phyloP scores from a whole-genome alignment of 2,329 filamentous ascomycete species.

The Penicillium freii region DNA sequence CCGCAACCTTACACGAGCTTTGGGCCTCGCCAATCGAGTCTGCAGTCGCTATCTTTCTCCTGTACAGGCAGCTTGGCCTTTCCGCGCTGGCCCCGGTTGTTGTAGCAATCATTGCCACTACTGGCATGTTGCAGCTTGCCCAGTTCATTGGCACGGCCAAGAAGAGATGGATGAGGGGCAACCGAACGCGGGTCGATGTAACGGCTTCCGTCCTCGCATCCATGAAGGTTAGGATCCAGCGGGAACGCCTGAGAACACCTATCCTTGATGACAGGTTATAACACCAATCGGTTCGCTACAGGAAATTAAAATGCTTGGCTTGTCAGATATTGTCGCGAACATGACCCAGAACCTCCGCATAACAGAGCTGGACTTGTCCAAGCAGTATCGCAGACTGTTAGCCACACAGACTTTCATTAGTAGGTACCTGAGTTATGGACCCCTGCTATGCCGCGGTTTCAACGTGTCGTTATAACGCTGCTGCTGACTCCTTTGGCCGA shows the following conservation, averaged over 20 bases:
- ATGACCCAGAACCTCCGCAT: not conserved
- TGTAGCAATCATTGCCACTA: not conserved
- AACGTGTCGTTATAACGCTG: not conserved
- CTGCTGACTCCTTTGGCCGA: not conserved
- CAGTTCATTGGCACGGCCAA: not conserved
- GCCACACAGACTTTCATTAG: not conserved
- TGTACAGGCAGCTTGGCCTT: not conserved
- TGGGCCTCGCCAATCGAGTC: not conserved
- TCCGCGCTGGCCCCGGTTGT: not conserved
- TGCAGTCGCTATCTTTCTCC: not conserved
- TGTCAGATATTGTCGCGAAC: not conserved
- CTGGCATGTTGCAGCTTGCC: not conserved
- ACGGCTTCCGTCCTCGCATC: not conserved
- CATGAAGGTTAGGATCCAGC: not conserved
- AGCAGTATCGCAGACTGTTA: not conserved
- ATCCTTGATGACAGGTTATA: not conserved
- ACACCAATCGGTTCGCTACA: not conserved
- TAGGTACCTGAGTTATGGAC: not conserved
- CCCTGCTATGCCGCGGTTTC: not conserved
- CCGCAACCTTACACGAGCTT: not conserved
- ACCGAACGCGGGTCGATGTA: not conserved
- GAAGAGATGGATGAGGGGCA: not conserved
- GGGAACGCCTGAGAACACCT: not conserved
- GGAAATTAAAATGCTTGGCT: not conserved
- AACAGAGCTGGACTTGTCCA: not conserved